Conservation (phyloP, 1,284 basidiomycete genomes). For the Puccinia sorghi region DNA sequence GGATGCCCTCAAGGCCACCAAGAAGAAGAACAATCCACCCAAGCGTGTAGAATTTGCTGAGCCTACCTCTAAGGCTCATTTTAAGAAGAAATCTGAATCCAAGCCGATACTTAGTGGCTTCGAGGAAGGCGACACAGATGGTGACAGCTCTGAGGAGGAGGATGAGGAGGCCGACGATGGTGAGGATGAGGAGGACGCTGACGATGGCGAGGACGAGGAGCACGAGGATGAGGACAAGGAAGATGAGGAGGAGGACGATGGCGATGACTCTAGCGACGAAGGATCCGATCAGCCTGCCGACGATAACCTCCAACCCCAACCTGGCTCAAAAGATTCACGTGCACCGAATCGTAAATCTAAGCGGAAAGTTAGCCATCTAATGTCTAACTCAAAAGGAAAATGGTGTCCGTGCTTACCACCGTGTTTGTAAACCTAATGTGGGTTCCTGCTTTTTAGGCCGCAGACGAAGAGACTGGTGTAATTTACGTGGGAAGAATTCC, state of each 20-base stretch:
- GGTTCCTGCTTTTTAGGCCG: conserved; percentile 54
- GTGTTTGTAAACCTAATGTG: neutral
- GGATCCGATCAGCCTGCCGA: neutral
- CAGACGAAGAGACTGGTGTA: conserved; percentile 71
- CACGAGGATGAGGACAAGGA: conserved; percentile 63
- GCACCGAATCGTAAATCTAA: neutral
- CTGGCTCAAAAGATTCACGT: conserved; percentile 8
- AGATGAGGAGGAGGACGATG: conserved; percentile 73
- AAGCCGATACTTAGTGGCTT: conserved; percentile 50
- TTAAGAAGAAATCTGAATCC: neutral
- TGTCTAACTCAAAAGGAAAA: conserved; percentile 13
- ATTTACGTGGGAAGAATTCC: conserved; percentile 88
- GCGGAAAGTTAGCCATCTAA: conserved; percentile 18
- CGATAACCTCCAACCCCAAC: neutral
- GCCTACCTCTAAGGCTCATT: neutral
- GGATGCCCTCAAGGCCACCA: neutral
- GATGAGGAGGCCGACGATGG: conserved; percentile 71
- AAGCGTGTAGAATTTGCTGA: neutral
- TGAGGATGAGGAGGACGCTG: conserved; percentile 65
- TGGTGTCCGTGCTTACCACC: conserved; percentile 24
- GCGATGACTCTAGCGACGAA: conserved; percentile 76
- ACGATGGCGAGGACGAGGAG: conserved; percentile 78
- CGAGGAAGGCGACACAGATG: conserved; percentile 60
- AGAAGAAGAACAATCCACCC: neutral
- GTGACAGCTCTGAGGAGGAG: conserved; percentile 72